Evolutionary conservation across 2,329 filamentous ascomycete species (phyloP).

Genomic region (Penicillium sclerotigenum): DNA sequence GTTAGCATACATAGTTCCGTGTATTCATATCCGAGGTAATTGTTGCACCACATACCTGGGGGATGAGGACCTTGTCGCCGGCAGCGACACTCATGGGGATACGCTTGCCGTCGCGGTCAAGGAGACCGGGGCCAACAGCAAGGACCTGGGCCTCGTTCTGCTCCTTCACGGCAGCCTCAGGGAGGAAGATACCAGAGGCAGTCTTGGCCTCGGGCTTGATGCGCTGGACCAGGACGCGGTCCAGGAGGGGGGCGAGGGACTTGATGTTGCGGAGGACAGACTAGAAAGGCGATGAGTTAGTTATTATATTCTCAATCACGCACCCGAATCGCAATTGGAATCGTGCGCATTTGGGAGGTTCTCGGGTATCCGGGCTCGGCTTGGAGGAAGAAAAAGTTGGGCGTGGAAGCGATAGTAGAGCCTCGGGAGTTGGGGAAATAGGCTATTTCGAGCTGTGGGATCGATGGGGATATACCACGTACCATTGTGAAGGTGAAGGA

Average conservation of each 20-base stretch:
- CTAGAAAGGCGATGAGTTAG: constrained; percentile 14
- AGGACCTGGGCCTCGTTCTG: constrained; percentile 96
- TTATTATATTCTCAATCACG: neutral
- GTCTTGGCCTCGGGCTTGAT: constrained; percentile 97
- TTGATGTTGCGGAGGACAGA: constrained; percentile 87
- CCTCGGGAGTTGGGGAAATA: neutral
- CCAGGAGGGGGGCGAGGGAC: constrained; percentile 88
- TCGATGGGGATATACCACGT: constrained; percentile 8
- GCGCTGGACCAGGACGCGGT: constrained; percentile 97
- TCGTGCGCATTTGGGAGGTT: constrained; percentile 3
- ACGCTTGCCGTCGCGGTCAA: constrained; percentile 87
- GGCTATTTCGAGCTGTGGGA: neutral
- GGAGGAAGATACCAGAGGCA: constrained; percentile 93
- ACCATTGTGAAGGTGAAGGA: constrained; percentile 22
- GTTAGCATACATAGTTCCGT: constrained; percentile 18
- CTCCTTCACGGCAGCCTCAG: constrained; percentile 95
- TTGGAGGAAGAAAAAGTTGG: constrained; percentile 8
- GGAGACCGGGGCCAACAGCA: constrained; percentile 82
- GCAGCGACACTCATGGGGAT: constrained; percentile 75
- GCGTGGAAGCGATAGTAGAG: neutral
- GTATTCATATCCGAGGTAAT: neutral
- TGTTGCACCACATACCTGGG: constrained; percentile 64
- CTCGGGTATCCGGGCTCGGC: constrained; percentile 9
- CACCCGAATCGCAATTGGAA: neutral
- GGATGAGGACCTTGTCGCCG: constrained; percentile 93